Conservation (phyloP, 2,329 filamentous ascomycete species). For the Aspergillus sp. region DNA sequence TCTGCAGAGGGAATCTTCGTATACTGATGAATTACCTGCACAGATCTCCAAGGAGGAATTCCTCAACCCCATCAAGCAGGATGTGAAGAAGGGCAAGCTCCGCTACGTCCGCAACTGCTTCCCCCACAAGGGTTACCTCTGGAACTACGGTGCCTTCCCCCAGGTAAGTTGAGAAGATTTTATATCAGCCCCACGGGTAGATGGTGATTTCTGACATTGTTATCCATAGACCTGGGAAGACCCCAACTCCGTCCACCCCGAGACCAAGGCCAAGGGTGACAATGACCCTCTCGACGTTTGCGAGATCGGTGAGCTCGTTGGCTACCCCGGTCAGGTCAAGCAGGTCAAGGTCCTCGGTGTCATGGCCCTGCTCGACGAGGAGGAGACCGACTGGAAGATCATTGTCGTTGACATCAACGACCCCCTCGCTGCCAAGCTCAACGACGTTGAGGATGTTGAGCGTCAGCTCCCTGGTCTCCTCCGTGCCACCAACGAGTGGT, state of each 20-base stretch:
- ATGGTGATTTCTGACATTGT: no score
- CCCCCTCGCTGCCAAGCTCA: constrained; percentile 90
- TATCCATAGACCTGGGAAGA: constrained; percentile 87
- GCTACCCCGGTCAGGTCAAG: constrained; percentile 94
- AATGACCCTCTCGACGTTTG: constrained; percentile 99
- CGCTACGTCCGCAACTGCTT: constrained; percentile 99
- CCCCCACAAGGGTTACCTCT: constrained; percentile 99
- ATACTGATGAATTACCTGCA: constrained; percentile 11
- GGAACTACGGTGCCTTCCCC: constrained; percentile 99
- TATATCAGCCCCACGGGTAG: no score
- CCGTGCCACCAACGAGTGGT: constrained; percentile 99
- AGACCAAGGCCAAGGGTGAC: constrained; percentile 99
- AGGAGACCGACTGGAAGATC: constrained; percentile 99
- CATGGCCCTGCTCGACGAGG: constrained; percentile 98
- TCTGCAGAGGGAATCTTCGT: neutral
- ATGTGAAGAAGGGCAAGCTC: constrained; percentile 99
- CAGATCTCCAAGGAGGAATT: constrained; percentile 98
- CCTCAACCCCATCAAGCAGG: constrained; percentile 99
- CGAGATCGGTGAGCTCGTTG: constrained; percentile 98
- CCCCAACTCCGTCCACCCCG: constrained; percentile 89
- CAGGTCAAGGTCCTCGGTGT: constrained; percentile 99
- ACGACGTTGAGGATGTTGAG: constrained; percentile 98
- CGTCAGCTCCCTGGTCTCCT: constrained; percentile 94
- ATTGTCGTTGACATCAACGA: constrained; percentile 99
- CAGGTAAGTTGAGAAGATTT: constrained; percentile 57